Base-by-base conservation (phyloP, 139 green algal genomes). In the Chlamydomonas schloesseri region DNA sequence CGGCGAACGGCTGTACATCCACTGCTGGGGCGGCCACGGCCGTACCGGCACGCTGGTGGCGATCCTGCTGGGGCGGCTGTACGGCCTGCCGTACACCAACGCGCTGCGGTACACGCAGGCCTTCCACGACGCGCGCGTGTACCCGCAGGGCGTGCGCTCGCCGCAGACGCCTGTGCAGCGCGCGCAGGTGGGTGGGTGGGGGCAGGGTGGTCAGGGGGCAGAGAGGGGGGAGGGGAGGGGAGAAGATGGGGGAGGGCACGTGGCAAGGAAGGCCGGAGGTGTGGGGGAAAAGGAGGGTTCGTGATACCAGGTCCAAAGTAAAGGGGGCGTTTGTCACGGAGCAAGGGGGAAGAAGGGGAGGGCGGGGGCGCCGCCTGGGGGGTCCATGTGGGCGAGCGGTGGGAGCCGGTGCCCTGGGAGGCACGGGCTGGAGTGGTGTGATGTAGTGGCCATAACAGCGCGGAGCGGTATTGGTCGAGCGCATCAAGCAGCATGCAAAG, bases 1-100 rank as follows among this genome's bases (percentile, higher is more conserved):
- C 2, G 95, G 95, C 5, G 91, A 95, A 82, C 88, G 85, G 60
- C 55, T 98, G 57, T 97, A 97, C 90, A 94, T 98, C 23, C 95
- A 97, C 83, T 97, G 95, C 88, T 96, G 94, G 94, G 95, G 94
- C 29, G 94, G 94, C 0, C 94, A 97, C 76, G 89, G 89, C 34
- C 85, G 89, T 15, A 92, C 89, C 20, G 89, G 93, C 55, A 95
- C 93, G 47, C 88, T 95, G 60, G 87, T 97, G 0, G 91, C 94
- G 11, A 79, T 93, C 31, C 95, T 98, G 89, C 90, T 98, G 47
- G 91, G 89, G 21, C 87, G 93, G 20, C 88, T 98, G 53, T 98
- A 97, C 84, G 81, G 86, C 67, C 31, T 98, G 76, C 88, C 88
- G 57, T 94, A 90, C 84, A 90, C 88, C 13, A 88, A 86, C 69